Evolutionary conservation across 495 filamentous ascomycete genomes (phyloP), one percentile per base, ranked within the genome.

Genomic region (Immersiella caudata): DNA sequence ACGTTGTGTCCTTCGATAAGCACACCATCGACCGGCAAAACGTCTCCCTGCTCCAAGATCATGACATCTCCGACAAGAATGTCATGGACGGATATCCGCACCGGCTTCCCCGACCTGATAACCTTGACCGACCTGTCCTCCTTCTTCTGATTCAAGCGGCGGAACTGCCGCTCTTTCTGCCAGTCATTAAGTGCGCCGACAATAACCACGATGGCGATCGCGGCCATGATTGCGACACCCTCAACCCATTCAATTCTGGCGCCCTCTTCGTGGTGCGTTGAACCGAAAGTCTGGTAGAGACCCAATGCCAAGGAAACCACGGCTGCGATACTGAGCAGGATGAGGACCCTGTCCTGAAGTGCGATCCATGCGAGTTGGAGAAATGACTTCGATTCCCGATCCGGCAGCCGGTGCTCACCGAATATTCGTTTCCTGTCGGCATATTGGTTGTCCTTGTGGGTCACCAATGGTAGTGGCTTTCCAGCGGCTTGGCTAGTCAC

Each of bases 341-440:
- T 91, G 61, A 96, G 80, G 25, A 96, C 89, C 68, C 91, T 92
- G 77, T 96, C 92, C 70, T 94, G 92, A 75, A 92, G 93, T 11
- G 91, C 90, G 69, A 89, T 88, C 91, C 91, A 96, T 61, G 93
- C 88, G 22, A 94, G 72, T 66, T 88, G 81, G 70, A 90, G 82
- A 64, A 96, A 85, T 35, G 82, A 49, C 21, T 65, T 65, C 18
- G 46, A 33, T 49, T 65, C 56, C 25, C 50, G 22, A 9, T 58
- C 63, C 1, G 51, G 63, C 6, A 65, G 29, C 8, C 14, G 29
- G 52, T 65, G 51, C 18, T 57, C 29, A n/a, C 63, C 52, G 24
- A 65, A 65, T 24, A 58, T 29, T 6, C 52, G 27, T 65, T 58
- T 54, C 21, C 52, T 24, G 11, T 65, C 63, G 6, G 27, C 49